Evolutionary conservation across 345 rosid genomes (phyloP).

Genomic region (Clausena lansium): DNA sequence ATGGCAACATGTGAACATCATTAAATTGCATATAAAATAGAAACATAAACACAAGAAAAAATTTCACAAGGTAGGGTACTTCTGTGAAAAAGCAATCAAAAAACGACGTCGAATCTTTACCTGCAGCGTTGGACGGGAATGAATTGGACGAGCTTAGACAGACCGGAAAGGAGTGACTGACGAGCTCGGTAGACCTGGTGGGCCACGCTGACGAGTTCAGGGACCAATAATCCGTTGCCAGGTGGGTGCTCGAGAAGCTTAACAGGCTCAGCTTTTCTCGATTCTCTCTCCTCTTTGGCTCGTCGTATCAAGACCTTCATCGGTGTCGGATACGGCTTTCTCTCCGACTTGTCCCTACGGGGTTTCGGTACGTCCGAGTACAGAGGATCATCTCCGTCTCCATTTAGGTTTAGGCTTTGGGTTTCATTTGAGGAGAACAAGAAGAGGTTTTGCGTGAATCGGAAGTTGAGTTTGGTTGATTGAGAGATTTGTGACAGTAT

Average conservation of each 20-base stretch:
- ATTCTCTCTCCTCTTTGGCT: conserved; percentile 64
- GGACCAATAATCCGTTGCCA: conserved; percentile 73
- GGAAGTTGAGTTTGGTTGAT: conserved; percentile 4
- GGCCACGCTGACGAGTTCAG: conserved; percentile 68
- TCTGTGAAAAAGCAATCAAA: background rate
- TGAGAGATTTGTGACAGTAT: conserved; percentile 22
- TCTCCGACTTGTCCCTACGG: conserved; percentile 62
- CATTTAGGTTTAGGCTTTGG: background rate
- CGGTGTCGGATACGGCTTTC: conserved; percentile 82
- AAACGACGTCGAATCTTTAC: conserved; percentile 22
- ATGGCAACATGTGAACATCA: background rate
- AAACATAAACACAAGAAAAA: background rate
- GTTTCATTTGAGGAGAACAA: conserved; percentile 22
- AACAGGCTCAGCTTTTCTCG: conserved; percentile 69
- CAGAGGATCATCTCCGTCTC: conserved; percentile 33
- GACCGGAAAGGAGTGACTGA: conserved; percentile 46
- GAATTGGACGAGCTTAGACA: conserved; percentile 44
- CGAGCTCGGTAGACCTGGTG: conserved; percentile 56
- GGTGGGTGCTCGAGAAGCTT: conserved; percentile 66
- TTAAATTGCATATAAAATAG: background rate
- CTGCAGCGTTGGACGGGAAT: conserved; percentile 70
- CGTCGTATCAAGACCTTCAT: conserved; percentile 63
- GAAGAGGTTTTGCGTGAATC: conserved; percentile 21
- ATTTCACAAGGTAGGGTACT: background rate
- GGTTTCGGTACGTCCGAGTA: conserved; percentile 72